These are phyloP conservation scores for Aspergillus pseudoviridinutans DNA, from an alignment of 2,329 filamentous ascomycete genomes.

Conservation along the genomic window DNA sequence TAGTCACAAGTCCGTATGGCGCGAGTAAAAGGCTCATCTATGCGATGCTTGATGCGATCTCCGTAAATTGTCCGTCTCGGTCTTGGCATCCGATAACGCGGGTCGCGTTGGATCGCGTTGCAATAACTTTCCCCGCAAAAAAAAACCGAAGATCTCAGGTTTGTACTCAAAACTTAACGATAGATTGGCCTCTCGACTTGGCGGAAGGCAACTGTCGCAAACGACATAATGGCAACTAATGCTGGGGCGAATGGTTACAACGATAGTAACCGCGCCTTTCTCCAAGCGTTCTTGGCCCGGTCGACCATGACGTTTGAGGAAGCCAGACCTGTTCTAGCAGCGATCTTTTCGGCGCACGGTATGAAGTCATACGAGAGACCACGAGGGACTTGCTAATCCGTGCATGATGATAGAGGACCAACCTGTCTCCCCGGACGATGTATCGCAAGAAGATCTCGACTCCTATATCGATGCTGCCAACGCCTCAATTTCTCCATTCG, in stretches of 20 bases:
- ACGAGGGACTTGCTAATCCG: background rate
- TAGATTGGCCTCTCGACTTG: background rate
- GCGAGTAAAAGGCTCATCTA: background rate
- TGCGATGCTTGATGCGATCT: background rate
- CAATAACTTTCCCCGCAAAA: background rate
- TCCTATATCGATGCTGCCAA: slow-evolving; percentile 69
- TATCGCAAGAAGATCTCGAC: slow-evolving; percentile 65
- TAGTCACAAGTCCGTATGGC: background rate
- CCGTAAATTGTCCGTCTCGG: background rate
- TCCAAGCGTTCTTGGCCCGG: slow-evolving; percentile 80
- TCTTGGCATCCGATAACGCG: slow-evolving; percentile 11
- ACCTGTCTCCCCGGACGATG: slow-evolving; percentile 54
- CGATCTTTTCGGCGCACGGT: slow-evolving; percentile 64
- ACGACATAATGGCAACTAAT: slow-evolving; percentile 10
- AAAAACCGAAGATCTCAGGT: background rate
- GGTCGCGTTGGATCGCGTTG: slow-evolving; percentile 12
- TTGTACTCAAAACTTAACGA: background rate
- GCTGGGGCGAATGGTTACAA: slow-evolving; percentile 42
- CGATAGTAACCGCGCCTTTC: slow-evolving; percentile 77
- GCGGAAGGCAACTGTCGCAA: background rate
- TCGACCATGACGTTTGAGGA: slow-evolving; percentile 73
- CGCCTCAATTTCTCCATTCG: slow-evolving; percentile 69
- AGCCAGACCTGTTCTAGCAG: slow-evolving; percentile 69
- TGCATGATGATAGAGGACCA: slow-evolving; percentile 36
- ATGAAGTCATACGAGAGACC: slow-evolving; percentile 1